These are phyloP conservation scores for Candida coleopterorum DNA, from an alignment of 805 yeast species.

Conservation along the genomic window DNA sequence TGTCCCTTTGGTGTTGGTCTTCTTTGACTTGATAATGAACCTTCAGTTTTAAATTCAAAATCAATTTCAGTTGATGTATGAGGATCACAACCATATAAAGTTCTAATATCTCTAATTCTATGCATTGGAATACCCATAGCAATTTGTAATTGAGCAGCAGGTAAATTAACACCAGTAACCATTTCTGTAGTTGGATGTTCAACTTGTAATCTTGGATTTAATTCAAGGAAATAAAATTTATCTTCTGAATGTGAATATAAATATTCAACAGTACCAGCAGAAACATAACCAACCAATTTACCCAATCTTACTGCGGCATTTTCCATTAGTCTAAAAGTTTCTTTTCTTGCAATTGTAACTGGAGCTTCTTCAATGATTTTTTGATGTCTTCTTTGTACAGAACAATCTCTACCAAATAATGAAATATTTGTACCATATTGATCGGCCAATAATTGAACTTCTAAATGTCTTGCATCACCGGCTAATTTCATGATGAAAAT, in stretches of 20 bases:
- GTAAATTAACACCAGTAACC: conserved; percentile 98
- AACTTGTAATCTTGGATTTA: conserved; percentile 97
- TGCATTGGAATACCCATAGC: conserved; percentile 99
- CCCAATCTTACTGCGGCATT: conserved; percentile 97
- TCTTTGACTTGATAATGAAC: conserved; percentile 74
- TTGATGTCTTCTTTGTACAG: conserved; percentile 99
- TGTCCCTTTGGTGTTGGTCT: conserved; percentile 96
- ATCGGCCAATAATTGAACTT: conserved; percentile 95
- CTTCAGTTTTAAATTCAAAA: conserved; percentile 76
- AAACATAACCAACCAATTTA: conserved; percentile 93
- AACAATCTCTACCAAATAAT: conserved; percentile 97
- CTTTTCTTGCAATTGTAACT: conserved; percentile 85
- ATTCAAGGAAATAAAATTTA: conserved; percentile 92
- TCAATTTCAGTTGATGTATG: conserved; percentile 87
- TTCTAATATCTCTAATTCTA: conserved; percentile 87
- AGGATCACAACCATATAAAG: conserved; percentile 93
- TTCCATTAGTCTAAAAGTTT: conserved; percentile 89
- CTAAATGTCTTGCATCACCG: conserved; percentile 96
- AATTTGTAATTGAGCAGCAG: conserved; percentile 97
- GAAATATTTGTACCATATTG: conserved; percentile 98
- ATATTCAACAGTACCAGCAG: conserved; percentile 99
- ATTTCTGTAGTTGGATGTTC: conserved; percentile 99
- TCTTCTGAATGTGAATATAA: conserved; percentile 91
- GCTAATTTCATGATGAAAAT: conserved; percentile 97
- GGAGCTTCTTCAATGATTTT: conserved; percentile 99